Base-by-base conservation (phyloP, 2,329 filamentous ascomycete genomes). In the Fonsecaea pedrosoi region DNA sequence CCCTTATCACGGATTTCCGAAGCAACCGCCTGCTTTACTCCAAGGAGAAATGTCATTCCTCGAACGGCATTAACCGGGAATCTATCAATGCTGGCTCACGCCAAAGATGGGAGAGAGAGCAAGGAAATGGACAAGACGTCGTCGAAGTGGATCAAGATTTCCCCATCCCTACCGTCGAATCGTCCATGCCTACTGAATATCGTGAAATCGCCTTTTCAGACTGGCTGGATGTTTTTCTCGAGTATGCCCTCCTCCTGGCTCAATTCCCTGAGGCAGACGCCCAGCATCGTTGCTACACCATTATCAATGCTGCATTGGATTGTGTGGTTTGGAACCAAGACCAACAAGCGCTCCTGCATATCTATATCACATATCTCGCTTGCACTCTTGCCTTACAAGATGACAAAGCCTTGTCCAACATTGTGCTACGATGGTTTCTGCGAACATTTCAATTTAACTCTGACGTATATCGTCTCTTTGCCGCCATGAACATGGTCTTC, bases 221-320 rank as follows among this genome's bases (percentile, higher is more conserved):
- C 55, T 99, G 95, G 95, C 85, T 97, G 2, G 91, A 96, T 72
- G 84, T 97, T 0, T 97, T 99, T 75, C 85, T 96, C 40, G 91
- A 95, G 74, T 96, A 96, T 75, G 91, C 93, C 2, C 84, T 97
- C 56, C 84, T 89, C 4, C 85, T 95, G 37, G 91, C 93, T 7
- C 64, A 63, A n/a, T 45, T 87, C 50, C 81, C 84, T 21, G 89
- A 89, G 38, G 87, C 90, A 56, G 82, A 86, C 13, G 84, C 89
- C 50, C 89, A 92, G 69, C 89, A 92, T 59, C 60, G 66, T 5
- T 71, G 68, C 58, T 97, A 97, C 76, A 87, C 90, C 59, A 87
- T 92, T 7, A 89, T 96, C 72, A 88, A 93, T 68, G 88, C 90
- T 5, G 92, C 92, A 0, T 85, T 89, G 57, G 89, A 92, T 74